Conservation (phyloP, 2,329 filamentous ascomycete species). For the Aspergillus sojae region DNA sequence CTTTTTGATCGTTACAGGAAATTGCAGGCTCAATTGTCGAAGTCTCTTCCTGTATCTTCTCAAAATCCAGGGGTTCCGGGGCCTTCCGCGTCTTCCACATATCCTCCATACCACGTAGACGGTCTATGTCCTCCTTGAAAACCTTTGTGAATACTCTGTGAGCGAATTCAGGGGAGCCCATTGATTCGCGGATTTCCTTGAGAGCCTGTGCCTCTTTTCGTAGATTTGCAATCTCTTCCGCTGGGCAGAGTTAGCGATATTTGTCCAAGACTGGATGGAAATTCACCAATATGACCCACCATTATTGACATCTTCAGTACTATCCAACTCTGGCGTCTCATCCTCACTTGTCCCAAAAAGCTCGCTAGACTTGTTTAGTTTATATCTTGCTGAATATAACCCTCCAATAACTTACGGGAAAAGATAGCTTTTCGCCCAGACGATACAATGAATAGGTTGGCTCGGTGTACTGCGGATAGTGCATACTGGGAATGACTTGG, state of each 20-base stretch:
- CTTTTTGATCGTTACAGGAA: conserved; percentile 67
- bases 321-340: conserved; percentile 75
- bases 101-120: conserved; percentile 83
- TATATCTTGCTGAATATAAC: too few species aligned
- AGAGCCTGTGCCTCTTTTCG: conserved; percentile 81
- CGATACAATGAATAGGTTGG: conserved; percentile 97
- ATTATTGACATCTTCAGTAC: conserved; percentile 79
- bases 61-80: conserved; percentile 73
- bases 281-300: conserved; percentile 45
- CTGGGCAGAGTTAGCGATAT: conserved; percentile 36
- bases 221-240: conserved; percentile 83
- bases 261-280: not conserved
- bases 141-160: conserved; percentile 89
- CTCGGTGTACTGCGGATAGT: conserved; percentile 96
- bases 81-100: conserved; percentile 89
- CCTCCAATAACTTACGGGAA: conserved; percentile 60
- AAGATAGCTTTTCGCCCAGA: conserved; percentile 97
- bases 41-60: conserved; percentile 59
- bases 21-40: conserved; percentile 56
- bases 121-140: conserved; percentile 80
- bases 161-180: conserved; percentile 77
- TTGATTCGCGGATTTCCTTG: conserved; percentile 77
- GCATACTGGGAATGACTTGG: conserved; percentile 93
- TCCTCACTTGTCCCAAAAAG: conserved; percentile 93
- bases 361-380: conserved; percentile 56